These are phyloP conservation scores for Larix kaempferi DNA, from an alignment of 75 land plant species.

Conservation along the genomic window DNA sequence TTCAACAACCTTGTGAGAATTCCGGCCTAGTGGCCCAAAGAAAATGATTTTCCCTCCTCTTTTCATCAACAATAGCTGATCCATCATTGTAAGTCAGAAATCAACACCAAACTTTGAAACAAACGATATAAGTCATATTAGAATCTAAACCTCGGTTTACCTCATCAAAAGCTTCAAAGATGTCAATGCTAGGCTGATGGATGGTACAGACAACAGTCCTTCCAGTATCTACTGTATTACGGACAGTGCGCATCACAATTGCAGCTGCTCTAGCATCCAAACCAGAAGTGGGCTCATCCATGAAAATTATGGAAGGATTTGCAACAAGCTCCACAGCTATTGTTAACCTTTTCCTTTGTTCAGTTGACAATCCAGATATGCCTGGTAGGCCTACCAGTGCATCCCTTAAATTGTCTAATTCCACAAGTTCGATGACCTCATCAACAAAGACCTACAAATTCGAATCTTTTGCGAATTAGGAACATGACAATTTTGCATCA, in stretches of 20 bases:
- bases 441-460: constrained; percentile 45
- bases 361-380: constrained; percentile 54
- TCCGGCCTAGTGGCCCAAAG: constrained; percentile 62
- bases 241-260: constrained; percentile 70
- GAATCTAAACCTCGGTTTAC: constrained; percentile 17
- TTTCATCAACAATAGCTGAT: constrained; percentile 68
- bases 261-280: constrained; percentile 77
- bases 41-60: constrained; percentile 85
- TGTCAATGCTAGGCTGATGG: constrained; percentile 83
- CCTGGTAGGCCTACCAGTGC: constrained; percentile 56
- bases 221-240: constrained; percentile 85
- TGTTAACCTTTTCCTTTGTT: constrained; percentile 57
- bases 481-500: neutral
- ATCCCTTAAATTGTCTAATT: constrained; percentile 38
- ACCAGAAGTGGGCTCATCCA: constrained; percentile 74
- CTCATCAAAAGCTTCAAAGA: constrained; percentile 91
- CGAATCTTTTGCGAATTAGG: no score
- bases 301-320: constrained; percentile 78
- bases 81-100: neutral
- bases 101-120: neutral
- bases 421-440: constrained; percentile 67
- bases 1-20: constrained; percentile 62
- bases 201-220: constrained; percentile 86
- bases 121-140: neutral
- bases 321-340: constrained; percentile 79